Evolutionary conservation across 192 early-diverging fungal genomes (phyloP).

Genomic region (Coemansia sp.): DNA sequence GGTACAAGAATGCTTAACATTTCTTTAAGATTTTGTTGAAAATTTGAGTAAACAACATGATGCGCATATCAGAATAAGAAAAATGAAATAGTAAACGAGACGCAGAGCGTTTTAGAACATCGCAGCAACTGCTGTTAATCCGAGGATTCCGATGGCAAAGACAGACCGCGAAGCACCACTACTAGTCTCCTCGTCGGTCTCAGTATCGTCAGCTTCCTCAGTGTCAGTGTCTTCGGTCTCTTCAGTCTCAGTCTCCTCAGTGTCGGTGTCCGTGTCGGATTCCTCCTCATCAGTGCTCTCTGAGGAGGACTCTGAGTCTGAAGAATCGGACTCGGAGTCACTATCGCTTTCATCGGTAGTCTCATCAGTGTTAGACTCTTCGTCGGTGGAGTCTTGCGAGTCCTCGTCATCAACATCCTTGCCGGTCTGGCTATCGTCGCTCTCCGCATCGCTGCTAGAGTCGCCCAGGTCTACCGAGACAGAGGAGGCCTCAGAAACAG

Average conservation of each 20-base stretch:
- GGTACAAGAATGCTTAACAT: too few species aligned
- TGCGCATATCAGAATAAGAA: not conserved
- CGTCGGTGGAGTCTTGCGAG: too few species aligned
- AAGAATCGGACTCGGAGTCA: not conserved
- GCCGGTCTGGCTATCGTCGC: not conserved
- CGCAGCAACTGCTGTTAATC: constrained; percentile 29
- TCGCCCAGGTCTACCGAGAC: not conserved
- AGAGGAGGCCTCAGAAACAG: constrained; percentile 2
- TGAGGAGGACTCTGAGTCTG: not conserved
- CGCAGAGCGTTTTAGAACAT: constrained; percentile 26
- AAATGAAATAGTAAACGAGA: not conserved
- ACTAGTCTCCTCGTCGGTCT: too few species aligned
- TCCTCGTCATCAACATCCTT: too few species aligned
- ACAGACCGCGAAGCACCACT: constrained; percentile 29
- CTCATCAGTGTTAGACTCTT: too few species aligned
- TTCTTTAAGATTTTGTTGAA: too few species aligned
- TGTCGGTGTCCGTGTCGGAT: constrained; percentile 10
- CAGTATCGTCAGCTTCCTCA: constrained; percentile 2
- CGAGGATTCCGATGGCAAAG: constrained; percentile 23
- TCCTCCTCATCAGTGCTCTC: not conserved
- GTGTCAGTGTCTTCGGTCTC: constrained; percentile 3
- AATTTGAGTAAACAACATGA: too few species aligned
- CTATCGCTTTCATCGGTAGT: not conserved
- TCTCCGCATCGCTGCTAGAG: not conserved
- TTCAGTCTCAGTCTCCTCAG: constrained; percentile 4